phyloP scores from a whole-genome alignment of 2,329 filamentous ascomycete genomes.

The Scytalidium sp. region DNA sequence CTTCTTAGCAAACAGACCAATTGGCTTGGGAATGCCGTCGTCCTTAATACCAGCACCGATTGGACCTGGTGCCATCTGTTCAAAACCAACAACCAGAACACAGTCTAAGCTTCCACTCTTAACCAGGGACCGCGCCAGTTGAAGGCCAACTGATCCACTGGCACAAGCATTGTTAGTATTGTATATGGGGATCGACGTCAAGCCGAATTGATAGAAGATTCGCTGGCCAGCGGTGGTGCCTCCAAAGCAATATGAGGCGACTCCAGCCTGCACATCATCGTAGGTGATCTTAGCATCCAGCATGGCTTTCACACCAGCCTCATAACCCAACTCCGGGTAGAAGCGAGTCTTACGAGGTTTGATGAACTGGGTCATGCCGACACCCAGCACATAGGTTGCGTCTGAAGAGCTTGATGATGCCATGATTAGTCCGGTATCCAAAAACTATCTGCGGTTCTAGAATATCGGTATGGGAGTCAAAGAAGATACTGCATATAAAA shows the following conservation, averaged over 20 bases:
- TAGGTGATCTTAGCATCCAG: slow-evolving; percentile 85
- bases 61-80: slow-evolving; percentile 21
- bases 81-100: slow-evolving; percentile 23
- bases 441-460: too few species aligned
- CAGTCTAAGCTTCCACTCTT: slow-evolving; percentile 16
- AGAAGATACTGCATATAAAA: too few species aligned
- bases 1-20: slow-evolving; percentile 6
- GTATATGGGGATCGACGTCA: slow-evolving; percentile 23
- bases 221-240: slow-evolving; percentile 13
- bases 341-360: slow-evolving; percentile 89
- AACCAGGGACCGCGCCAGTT: slow-evolving; percentile 17
- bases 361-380: slow-evolving; percentile 98
- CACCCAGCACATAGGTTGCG: slow-evolving; percentile 76
- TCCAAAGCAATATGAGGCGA: not conserved
- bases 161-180: slow-evolving; percentile 25
- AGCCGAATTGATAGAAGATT: slow-evolving; percentile 24
- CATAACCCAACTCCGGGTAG: slow-evolving; percentile 90
- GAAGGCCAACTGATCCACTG: slow-evolving; percentile 19
- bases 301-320: slow-evolving; percentile 85
- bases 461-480: too few species aligned
- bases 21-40: slow-evolving; percentile 13
- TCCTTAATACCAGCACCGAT: slow-evolving; percentile 11
- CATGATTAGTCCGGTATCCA: too few species aligned
- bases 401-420: not conserved
- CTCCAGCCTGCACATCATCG: slow-evolving; percentile 72